A percentile compares a stretch with the other conserved stretches of the same genome.
Evolutionary conservation across 2,329 filamentous ascomycete genomes (phyloP).

Genomic region (Penicillium sp.): DNA sequence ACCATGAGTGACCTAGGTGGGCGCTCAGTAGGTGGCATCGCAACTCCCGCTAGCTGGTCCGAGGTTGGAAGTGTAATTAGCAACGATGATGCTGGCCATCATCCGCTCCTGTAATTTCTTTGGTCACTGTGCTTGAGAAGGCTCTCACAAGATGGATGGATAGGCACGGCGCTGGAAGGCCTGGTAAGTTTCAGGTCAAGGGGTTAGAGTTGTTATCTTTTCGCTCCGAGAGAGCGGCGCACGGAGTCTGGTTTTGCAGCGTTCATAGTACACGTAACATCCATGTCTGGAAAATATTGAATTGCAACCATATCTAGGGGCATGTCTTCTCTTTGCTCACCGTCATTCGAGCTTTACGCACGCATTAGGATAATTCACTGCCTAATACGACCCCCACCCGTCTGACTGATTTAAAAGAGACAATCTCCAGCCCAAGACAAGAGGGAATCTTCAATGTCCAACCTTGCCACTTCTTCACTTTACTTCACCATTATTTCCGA

Average conservation of each 20-base stretch:
- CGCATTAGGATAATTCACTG: too few species aligned
- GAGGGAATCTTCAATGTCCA: too few species aligned
- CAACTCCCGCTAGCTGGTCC: conserved; percentile 47
- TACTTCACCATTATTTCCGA: not conserved
- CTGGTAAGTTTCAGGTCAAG: not conserved
- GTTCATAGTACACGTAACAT: not conserved
- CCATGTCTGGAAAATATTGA: not conserved
- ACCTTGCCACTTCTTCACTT: not conserved
- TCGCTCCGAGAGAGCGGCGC: not conserved
- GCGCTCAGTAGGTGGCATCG: conserved; percentile 31
- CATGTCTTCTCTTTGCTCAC: too few species aligned
- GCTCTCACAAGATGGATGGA: not conserved
- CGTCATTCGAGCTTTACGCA: too few species aligned
- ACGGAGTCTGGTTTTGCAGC: not conserved
- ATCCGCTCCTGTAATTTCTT: conserved; percentile 21
- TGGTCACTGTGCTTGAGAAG: not conserved
- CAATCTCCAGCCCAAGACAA: too few species aligned
- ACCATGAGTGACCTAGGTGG: conserved; percentile 42
- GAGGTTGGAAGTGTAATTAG: conserved; percentile 48
- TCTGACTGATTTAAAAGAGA: too few species aligned
- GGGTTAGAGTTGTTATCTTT: not conserved
- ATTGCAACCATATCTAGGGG: not conserved
- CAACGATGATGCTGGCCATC: conserved; percentile 39
- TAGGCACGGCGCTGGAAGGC: not conserved
- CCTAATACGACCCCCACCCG: too few species aligned